A percentile compares a stretch with the other conserved stretches of the same genome.
These are phyloP conservation scores for Curvularia lunata DNA, from an alignment of 2,329 filamentous ascomycete genomes.

Conservation along the genomic window DNA sequence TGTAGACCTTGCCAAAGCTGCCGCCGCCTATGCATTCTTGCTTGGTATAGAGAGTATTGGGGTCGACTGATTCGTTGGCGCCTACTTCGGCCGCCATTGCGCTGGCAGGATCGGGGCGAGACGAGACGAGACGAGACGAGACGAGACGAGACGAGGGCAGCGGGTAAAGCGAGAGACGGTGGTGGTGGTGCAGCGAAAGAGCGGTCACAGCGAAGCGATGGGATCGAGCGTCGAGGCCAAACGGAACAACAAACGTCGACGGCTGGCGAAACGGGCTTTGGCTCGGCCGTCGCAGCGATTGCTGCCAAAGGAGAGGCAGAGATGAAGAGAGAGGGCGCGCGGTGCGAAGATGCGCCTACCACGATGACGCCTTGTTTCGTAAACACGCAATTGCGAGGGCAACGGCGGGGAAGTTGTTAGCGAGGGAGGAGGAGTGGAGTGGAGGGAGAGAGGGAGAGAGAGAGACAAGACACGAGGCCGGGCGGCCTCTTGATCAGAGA, in stretches of 20 bases:
- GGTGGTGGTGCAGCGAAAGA: conserved; percentile 7
- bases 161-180: conserved; percentile 3
- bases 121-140: not conserved
- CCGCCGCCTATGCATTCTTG: conserved; percentile 77
- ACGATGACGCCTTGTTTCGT: conserved; percentile 19
- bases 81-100: conserved; percentile 39
- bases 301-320: not conserved
- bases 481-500: not conserved
- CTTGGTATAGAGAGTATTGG: conserved; percentile 91
- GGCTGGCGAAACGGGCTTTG: not conserved
- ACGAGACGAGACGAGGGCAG: not conserved
- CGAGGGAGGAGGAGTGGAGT: not conserved
- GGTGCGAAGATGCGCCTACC: conserved; percentile 9
- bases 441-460: not conserved
- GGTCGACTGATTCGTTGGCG: conserved; percentile 69
- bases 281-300: not conserved
- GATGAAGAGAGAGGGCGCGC: not conserved
- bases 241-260: conserved; percentile 1
- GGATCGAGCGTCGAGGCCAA: conserved; percentile 7
- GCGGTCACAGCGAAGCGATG: conserved; percentile 14
- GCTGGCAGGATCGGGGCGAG: not conserved
- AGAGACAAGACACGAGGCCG: not conserved
- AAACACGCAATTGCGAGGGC: conserved; percentile 28
- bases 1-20: conserved; percentile 98
- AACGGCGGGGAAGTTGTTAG: conserved; percentile 20